A percentile compares a stretch with the other conserved stretches of the same genome.
Evolutionary conservation across 2,329 filamentous ascomycete genomes (phyloP).

Genomic region (Phaeoacremonium minimum): DNA sequence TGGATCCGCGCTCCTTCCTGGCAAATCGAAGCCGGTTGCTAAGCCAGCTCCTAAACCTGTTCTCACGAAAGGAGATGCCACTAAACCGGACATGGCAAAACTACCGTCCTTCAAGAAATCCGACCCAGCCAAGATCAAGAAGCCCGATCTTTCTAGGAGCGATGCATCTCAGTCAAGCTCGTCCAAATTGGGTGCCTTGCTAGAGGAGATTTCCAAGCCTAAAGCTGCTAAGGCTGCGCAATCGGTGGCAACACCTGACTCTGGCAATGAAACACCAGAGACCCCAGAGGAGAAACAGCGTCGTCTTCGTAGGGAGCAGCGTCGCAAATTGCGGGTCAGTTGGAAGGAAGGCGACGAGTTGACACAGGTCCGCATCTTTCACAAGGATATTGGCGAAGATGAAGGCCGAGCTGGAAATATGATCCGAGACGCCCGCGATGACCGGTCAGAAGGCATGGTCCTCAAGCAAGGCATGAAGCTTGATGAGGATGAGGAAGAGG

Average conservation of each 20-base stretch:
- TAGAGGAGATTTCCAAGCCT: slow-evolving; percentile 45
- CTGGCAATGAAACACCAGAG: slow-evolving; percentile 51
- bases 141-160: slow-evolving; percentile 22
- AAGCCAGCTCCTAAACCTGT: slow-evolving; percentile 36
- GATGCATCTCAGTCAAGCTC: slow-evolving; percentile 28
- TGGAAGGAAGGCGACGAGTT: slow-evolving; percentile 67
- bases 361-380: slow-evolving; percentile 64
- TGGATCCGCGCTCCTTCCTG: slow-evolving; percentile 33
- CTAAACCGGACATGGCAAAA: slow-evolving; percentile 12
- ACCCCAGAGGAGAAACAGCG: slow-evolving; percentile 64
- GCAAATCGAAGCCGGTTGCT: slow-evolving; percentile 37
- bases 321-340: slow-evolving; percentile 64
- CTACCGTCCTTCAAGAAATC: slow-evolving; percentile 6
- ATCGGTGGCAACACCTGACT: slow-evolving; percentile 27
- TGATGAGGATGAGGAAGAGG: slow-evolving; percentile 52
- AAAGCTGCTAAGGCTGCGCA: slow-evolving; percentile 41
- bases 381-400: slow-evolving; percentile 68
- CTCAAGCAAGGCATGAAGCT: slow-evolving; percentile 51
- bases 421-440: slow-evolving; percentile 68
- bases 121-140: slow-evolving; percentile 22
- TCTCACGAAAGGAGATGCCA: slow-evolving; percentile 9
- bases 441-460: slow-evolving; percentile 69
- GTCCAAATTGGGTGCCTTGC: slow-evolving; percentile 49
- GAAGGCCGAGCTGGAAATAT: slow-evolving; percentile 63
- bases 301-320: slow-evolving; percentile 67